Evolutionary conservation across 257 asterid genomes (phyloP), one percentile per base, ranked within the genome.

Genomic region (Galeopsis tetrahit): DNA sequence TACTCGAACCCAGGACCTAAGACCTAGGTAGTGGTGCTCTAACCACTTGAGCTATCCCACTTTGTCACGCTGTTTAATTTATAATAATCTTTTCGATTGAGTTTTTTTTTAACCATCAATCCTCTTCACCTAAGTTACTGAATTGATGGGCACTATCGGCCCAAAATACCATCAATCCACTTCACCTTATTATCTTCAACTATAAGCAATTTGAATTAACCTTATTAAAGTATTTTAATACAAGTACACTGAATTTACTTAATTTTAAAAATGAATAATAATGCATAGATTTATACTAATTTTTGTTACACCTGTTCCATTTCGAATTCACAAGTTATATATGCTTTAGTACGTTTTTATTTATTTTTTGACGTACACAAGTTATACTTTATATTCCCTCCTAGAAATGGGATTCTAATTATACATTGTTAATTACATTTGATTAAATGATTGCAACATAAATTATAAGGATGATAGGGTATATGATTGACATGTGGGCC

Each of bases 401-500:
- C 32, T 51, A 14, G 2, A 51, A 14, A 51, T 14, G 31, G n/a
- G n/a, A 14, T 58, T 58, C 9, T 58, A 21, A 14, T 56, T 56
- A 21, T 21, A 10, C 4, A 58, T 58, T 4, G 0, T 32, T 58
- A 33, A 33, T 32, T 10, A 31, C 2, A 21, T 21, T 21, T 21
- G 28, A 21, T 49, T 5, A 49, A 49, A 49, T 49, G 56, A 59
- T 59, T 59, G 43, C 43, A 11, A 32, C 44, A 59, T 10, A 59
- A 59, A 33, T 33, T 59, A 59, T n/a, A 35, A 53, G 60, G 60
- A 53, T 17, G 33, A 53, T 53, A 21, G 1, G 60, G 11, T 63
- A 14, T 7, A 63, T 63, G 51, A 63, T 64, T 42, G 56, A 64
- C 5, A 28, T 42, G 56, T 10, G 69, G 56, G 56, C 28, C 69